Evolutionary conservation across 1,284 basidiomycete species (phyloP).

Genomic region (Pyrrhoderma lamaoense): DNA sequence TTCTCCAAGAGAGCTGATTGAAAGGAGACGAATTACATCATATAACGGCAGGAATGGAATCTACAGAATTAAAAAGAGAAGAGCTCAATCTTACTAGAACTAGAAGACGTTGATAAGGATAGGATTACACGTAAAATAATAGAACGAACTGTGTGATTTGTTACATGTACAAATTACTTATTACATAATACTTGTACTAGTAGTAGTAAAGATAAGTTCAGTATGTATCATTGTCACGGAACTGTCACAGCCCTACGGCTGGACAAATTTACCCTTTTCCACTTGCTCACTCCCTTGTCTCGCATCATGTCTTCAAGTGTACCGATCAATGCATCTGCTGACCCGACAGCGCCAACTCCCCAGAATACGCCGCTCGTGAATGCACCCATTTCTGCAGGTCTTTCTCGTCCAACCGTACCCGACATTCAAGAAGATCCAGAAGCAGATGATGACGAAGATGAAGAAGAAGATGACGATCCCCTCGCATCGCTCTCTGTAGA

Average conservation of each 20-base stretch:
- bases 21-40: too few species aligned
- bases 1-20: too few species aligned
- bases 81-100: too few species aligned
- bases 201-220: too few species aligned
- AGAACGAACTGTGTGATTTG: too few species aligned
- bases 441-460: slow-evolving; percentile 28
- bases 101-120: too few species aligned
- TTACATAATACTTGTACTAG: too few species aligned
- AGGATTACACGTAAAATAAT: too few species aligned
- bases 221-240: too few species aligned
- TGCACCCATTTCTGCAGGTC: slow-evolving; percentile 57
- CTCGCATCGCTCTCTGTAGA: slow-evolving; percentile 64
- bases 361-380: slow-evolving; percentile 75
- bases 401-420: slow-evolving; percentile 64
- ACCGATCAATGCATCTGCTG: slow-evolving; percentile 18
- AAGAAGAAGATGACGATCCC: slow-evolving; percentile 43
- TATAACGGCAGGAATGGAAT: too few species aligned
- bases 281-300: neutral
- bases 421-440: slow-evolving; percentile 65
- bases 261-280: slow-evolving; percentile 7
- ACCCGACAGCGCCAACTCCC: slow-evolving; percentile 65
- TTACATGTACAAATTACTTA: too few species aligned
- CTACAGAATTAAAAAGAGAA: too few species aligned
- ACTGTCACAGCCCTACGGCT: neutral
- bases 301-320: slow-evolving; percentile 13